Evolutionary conservation across 371 early-diverging fungal species (phyloP).

Genomic region (Chytridium lagenaria): DNA sequence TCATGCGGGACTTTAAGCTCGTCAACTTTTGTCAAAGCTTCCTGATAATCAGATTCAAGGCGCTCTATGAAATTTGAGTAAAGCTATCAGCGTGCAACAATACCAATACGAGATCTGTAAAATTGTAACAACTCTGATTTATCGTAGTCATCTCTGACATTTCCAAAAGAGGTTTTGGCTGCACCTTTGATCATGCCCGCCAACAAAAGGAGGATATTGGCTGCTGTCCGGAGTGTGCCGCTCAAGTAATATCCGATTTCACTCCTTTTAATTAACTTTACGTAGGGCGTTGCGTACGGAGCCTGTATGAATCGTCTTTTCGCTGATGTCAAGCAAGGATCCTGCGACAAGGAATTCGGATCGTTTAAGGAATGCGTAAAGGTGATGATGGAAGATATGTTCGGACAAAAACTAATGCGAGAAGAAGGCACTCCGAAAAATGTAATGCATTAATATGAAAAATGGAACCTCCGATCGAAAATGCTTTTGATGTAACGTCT

Average conservation of each 20-base stretch:
- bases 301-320: slow-evolving; percentile 32
- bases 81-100: not conserved
- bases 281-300: slow-evolving; percentile 35
- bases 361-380: slow-evolving; percentile 31
- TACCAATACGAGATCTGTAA: slow-evolving; percentile 28
- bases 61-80: slow-evolving; percentile 38
- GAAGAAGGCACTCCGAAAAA: too few relatives aligned
- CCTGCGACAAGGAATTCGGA: slow-evolving; percentile 33
- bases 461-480: too few relatives aligned
- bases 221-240: not conserved
- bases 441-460: too few relatives aligned
- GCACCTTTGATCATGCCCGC: too few relatives aligned
- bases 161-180: too few relatives aligned
- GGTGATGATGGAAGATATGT: too few relatives aligned
- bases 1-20: slow-evolving; percentile 48
- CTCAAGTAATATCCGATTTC: not conserved
- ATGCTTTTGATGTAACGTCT: too few relatives aligned
- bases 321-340: slow-evolving; percentile 30
- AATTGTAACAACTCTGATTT: slow-evolving; percentile 17
- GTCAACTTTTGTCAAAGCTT: slow-evolving; percentile 45
- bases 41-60: slow-evolving; percentile 50
- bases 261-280: too few relatives aligned
- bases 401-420: too few relatives aligned
- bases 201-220: too few relatives aligned
- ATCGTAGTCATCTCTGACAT: too few relatives aligned